phyloP scores from a whole-genome alignment of 2,329 filamentous ascomycete species.

The Neofusicoccum sp. region DNA sequence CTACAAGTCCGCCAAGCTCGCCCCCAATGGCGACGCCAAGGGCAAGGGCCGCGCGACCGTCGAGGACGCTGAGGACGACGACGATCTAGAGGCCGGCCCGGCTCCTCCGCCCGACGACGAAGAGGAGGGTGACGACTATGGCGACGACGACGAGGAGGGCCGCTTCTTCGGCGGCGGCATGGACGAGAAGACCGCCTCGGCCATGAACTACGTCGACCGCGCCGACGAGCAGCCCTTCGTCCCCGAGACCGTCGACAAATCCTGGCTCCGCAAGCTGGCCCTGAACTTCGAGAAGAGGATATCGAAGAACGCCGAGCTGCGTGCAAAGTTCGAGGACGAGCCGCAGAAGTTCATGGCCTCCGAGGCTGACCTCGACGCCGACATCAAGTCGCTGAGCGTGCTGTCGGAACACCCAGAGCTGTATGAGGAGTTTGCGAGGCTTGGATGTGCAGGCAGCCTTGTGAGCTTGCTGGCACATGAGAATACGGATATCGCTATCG shows the following conservation, averaged over 20 bases:
- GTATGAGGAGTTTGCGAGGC: conserved; percentile 76
- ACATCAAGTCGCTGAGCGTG: conserved; percentile 84
- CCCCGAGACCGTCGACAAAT: conserved; percentile 76
- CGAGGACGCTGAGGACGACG: conserved; percentile 51
- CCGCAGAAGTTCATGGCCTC: conserved; percentile 80
- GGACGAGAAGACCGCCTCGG: conserved; percentile 65
- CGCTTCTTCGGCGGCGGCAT: conserved; percentile 95
- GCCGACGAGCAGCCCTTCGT: conserved; percentile 38
- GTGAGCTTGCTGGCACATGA: conserved; percentile 87
- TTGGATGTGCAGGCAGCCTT: conserved; percentile 72
- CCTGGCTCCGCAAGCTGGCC: conserved; percentile 81
- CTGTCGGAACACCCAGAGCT: conserved; percentile 84
- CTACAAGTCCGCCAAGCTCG: conserved; percentile 63
- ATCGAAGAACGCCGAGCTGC: conserved; percentile 84
- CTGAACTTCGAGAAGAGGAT: conserved; percentile 89
- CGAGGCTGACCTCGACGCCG: conserved; percentile 87
- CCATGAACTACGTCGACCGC: conserved; percentile 18
- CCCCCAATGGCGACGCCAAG: conserved; percentile 53
- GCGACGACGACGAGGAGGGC: conserved; percentile 80
- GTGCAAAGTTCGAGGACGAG: conserved; percentile 79
- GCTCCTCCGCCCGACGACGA: conserved; percentile 52
- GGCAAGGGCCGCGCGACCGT: conserved; percentile 51
- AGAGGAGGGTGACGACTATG: conserved; percentile 57
- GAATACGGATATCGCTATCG: conserved; percentile 95
- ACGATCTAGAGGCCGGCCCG: conserved; percentile 53